Conservation (phyloP, 1,139 yeast species). For the Taiozyma sp. region DNA sequence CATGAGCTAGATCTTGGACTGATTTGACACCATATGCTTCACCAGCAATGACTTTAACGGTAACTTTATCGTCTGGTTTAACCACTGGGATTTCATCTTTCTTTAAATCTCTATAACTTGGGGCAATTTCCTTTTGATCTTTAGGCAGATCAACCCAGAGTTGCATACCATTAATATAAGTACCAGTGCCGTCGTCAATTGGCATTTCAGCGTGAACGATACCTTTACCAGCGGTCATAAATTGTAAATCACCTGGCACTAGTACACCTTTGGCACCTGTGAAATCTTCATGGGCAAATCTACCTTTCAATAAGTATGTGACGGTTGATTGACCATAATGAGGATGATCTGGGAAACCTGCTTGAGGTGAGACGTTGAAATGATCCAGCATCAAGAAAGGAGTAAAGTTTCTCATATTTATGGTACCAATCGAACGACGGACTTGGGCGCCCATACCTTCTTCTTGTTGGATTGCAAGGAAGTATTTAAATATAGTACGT, state of each 20-base stretch:
- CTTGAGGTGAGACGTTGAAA: conserved; percentile 55
- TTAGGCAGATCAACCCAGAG: conserved; percentile 90
- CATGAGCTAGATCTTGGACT: conserved; percentile 74
- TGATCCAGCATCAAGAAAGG: conserved; percentile 89
- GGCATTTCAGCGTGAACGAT: conserved; percentile 88
- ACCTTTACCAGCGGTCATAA: conserved; percentile 94
- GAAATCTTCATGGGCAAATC: conserved; percentile 87
- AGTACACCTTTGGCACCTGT: conserved; percentile 79
- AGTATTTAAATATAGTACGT: conserved; percentile 25
- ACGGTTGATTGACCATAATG: conserved; percentile 91
- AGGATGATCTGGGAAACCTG: conserved; percentile 92
- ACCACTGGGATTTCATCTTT: conserved; percentile 68
- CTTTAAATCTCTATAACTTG: conserved; percentile 78
- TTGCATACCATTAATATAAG: conserved; percentile 69
- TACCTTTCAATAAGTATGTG: conserved; percentile 69
- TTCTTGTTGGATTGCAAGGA: neutral
- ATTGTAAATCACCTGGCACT: conserved; percentile 84
- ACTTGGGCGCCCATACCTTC: conserved; percentile 91
- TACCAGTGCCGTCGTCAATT: conserved; percentile 53
- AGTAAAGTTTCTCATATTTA: conserved; percentile 63
- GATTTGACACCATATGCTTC: conserved; percentile 72
- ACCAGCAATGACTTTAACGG: conserved; percentile 76
- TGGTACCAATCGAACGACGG: conserved; percentile 75
- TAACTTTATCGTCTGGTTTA: conserved; percentile 62
- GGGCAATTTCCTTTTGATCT: conserved; percentile 60